Evolutionary conservation across 2,329 filamentous ascomycete species (phyloP), one percentile per base, ranked within the genome.

Genomic region (Kalmusia sp.): DNA sequence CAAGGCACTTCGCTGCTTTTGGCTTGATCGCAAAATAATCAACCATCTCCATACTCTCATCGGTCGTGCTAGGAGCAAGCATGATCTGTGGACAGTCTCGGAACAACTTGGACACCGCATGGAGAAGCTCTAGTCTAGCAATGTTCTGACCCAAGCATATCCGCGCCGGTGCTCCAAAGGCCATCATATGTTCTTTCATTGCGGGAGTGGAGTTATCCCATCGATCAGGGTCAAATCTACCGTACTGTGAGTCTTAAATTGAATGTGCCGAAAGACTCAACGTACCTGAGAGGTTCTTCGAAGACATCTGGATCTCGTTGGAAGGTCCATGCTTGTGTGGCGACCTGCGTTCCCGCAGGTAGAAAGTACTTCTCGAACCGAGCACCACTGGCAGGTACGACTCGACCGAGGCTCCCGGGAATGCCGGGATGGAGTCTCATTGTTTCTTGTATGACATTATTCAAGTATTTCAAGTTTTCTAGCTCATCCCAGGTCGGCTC

Each of bases 391-490:
- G 58, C 48, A 2, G 75, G 75, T 3, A 72, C 68, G 6, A 67
- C 61, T 17, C 75, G 65, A 14, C 73, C 73, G 4, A 76, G 58
- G 27, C 62, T 65, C 12, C 64, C 64, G 2, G 73, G 72, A 3
- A 70, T 72, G 33, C 71, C 68, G 37, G 68, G 66, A 49, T 74
- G 73, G 6, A 77, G 52, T 1, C 76, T 68, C 9, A 76, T 51
- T 2, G 75, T 74, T 45, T 78, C 76, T 24, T 74, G 60, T 22
- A 78, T 71, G 2, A 74, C 68, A 6, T 67, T 67, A 44, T 75
- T 70, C 11, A 77, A 57, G 3, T 72, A 7, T 1, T 71, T 68
- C 4, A 69, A 57, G 2, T 39, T 45, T 12, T 69, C 67, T 0
- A 76, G 58, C 14, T 74, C 65, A 22, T 55, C 46, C 31, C 61